A percentile compares a stretch with the other conserved stretches of the same genome.
Evolutionary conservation across 495 filamentous ascomycete genomes (phyloP).

Genomic region (Pseudotulostoma volvatum): DNA sequence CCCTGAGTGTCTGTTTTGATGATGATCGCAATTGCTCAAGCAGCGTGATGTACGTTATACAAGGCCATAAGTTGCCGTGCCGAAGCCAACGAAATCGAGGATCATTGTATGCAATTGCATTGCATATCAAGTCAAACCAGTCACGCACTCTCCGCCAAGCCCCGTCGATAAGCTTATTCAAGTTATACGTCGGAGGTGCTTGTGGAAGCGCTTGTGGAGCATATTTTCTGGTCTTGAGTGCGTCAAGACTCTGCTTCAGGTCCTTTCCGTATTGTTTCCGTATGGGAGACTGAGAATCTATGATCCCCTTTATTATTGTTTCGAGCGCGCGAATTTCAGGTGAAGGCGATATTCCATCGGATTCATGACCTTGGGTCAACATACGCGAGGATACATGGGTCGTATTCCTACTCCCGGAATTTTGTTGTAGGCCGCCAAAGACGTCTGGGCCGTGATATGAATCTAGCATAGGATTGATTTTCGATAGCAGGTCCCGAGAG

Average conservation of each 20-base stretch:
- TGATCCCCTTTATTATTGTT: constrained; percentile 15
- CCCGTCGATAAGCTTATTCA: not conserved
- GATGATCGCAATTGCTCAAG: constrained; percentile 36
- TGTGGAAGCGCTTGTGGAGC: not conserved
- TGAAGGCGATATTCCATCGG: too few relatives aligned
- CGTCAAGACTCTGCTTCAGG: constrained; percentile 14
- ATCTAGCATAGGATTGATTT: too few relatives aligned
- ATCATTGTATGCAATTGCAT: constrained; percentile 15
- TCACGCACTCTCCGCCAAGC: not conserved
- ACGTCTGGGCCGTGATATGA: not conserved
- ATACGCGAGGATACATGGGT: not conserved
- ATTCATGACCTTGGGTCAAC: not conserved
- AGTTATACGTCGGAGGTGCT: not conserved
- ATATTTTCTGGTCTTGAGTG: constrained; percentile 6
- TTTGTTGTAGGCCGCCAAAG: not conserved
- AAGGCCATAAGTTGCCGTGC: constrained; percentile 35
- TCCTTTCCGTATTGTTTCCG: constrained; percentile 24
- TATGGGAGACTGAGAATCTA: constrained; percentile 13
- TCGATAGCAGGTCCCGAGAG: not conserved
- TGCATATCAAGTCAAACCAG: constrained; percentile 6
- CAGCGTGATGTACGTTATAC: constrained; percentile 28
- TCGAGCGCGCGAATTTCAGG: constrained; percentile 16
- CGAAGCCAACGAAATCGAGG: constrained; percentile 29
- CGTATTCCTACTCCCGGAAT: not conserved
- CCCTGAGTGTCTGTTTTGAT: constrained; percentile 14